These are phyloP conservation scores for Scheffersomyces lignicola DNA, from an alignment of 1,139 yeast genomes.

Conservation along the genomic window DNA sequence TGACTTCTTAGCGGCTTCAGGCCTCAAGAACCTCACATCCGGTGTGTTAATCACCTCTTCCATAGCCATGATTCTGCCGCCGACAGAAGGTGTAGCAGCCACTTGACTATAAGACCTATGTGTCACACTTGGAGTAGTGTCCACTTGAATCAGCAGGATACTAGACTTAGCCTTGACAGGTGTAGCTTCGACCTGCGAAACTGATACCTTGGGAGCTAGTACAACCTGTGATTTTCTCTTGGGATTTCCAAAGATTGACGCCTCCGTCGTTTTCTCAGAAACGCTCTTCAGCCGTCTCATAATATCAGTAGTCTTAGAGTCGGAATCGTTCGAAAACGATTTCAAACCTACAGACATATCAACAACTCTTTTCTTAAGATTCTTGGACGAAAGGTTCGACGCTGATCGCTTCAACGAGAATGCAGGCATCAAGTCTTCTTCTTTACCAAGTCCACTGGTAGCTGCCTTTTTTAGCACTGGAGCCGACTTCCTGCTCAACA, in stretches of 20 bases:
- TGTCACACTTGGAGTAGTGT: constrained; percentile 23
- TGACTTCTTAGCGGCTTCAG: constrained; percentile 6
- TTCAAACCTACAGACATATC: constrained; percentile 32
- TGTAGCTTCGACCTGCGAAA: constrained; percentile 24
- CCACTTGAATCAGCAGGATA: constrained; percentile 25
- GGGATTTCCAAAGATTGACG: constrained; percentile 31
- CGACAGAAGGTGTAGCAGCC: constrained; percentile 14
- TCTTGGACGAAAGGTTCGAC: constrained; percentile 43
- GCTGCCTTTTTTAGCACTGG: constrained; percentile 9
- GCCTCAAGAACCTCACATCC: constrained; percentile 5
- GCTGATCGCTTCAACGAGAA: constrained; percentile 40
- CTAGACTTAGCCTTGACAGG: constrained; percentile 20
- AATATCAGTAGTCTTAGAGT: neutral
- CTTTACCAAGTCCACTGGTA: constrained; percentile 6
- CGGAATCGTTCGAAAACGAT: neutral
- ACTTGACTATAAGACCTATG: constrained; percentile 14
- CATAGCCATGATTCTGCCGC: constrained; percentile 9
- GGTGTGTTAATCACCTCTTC: constrained; percentile 9
- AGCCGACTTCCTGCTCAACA: constrained; percentile 10
- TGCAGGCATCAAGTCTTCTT: constrained; percentile 29
- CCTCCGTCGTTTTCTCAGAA: constrained; percentile 4
- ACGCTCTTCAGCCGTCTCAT: constrained; percentile 6
- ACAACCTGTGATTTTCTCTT: constrained; percentile 12
- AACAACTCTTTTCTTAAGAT: constrained; percentile 47
- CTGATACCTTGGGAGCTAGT: neutral